These are phyloP conservation scores for Salvia miltiorrhiza DNA, from an alignment of 257 asterid genomes.

Conservation along the genomic window DNA sequence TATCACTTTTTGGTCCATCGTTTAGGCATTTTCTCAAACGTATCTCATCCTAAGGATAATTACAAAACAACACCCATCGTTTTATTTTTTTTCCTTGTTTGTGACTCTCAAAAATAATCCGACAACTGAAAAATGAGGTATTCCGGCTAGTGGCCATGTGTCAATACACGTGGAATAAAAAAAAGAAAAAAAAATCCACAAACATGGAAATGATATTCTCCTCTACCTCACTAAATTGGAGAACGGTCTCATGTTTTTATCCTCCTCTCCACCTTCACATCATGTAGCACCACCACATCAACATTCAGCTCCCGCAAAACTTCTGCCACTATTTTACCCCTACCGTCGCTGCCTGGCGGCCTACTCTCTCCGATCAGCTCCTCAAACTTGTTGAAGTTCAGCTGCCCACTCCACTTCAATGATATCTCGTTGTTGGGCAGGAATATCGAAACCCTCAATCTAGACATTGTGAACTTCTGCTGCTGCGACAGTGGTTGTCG, in stretches of 20 bases:
- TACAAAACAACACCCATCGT: too few relatives aligned
- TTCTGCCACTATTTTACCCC: conserved; percentile 55
- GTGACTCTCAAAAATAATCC: too few relatives aligned
- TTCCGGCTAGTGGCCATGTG: too few relatives aligned
- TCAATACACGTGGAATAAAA: too few relatives aligned
- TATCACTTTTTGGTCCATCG: too few relatives aligned
- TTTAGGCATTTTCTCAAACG: too few relatives aligned
- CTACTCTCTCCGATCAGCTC: conserved; percentile 17
- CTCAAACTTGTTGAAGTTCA: conserved; percentile 32
- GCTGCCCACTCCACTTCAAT: conserved; percentile 52
- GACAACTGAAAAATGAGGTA: too few relatives aligned
- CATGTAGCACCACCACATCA: conserved; percentile 82
- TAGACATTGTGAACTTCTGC: conserved; percentile 61
- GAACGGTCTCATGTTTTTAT: conserved; percentile 80
- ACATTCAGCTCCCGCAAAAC: conserved; percentile 77
- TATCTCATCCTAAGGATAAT: too few relatives aligned
- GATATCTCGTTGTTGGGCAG: conserved; percentile 94
- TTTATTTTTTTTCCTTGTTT: too few relatives aligned
- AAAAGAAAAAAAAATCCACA: too few relatives aligned
- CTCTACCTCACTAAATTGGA: too few relatives aligned
- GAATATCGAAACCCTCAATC: conserved; percentile 77
- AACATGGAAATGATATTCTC: too few relatives aligned
- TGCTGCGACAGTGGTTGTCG: conserved; percentile 29
- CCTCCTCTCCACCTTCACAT: conserved; percentile 96
- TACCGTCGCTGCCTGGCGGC: conserved; percentile 41